phyloP scores from a whole-genome alignment of 1,139 yeast genomes.

The Geotrichum bryndzae region DNA sequence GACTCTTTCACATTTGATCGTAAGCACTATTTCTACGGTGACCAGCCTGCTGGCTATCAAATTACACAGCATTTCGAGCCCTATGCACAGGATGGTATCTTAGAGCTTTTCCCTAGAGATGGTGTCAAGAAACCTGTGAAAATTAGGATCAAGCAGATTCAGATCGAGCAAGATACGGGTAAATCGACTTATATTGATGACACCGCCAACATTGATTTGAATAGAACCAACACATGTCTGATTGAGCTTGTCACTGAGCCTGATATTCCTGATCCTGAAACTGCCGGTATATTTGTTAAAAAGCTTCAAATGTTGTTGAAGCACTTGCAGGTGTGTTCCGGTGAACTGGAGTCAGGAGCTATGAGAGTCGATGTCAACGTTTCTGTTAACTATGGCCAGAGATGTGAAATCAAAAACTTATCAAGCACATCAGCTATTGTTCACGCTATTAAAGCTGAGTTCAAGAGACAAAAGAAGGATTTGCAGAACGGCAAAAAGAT shows the following conservation, averaged over 20 bases:
- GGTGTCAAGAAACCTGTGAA: constrained; percentile 36
- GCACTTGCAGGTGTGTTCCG: constrained; percentile 69
- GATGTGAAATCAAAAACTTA: constrained; percentile 86
- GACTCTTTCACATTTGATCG: constrained; percentile 68
- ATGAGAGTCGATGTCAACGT: constrained; percentile 92
- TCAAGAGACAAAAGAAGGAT: constrained; percentile 53
- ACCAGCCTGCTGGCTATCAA: constrained; percentile 94
- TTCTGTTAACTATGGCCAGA: constrained; percentile 52
- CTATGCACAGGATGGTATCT: constrained; percentile 59
- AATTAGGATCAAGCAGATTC: constrained; percentile 61
- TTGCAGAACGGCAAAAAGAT: constrained; percentile 38
- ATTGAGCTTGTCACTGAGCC: constrained; percentile 91
- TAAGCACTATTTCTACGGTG: constrained; percentile 93
- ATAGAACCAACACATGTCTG: constrained; percentile 79
- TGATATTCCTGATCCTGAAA: constrained; percentile 61
- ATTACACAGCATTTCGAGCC: constrained; percentile 88
- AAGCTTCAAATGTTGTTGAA: constrained; percentile 71
- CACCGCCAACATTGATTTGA: constrained; percentile 55
- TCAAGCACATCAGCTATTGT: constrained; percentile 78
- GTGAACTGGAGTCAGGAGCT: constrained; percentile 90
- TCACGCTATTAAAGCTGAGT: constrained; percentile 73
- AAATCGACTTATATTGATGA: constrained; percentile 56
- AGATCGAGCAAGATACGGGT: constrained; percentile 93
- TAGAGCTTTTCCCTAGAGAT: constrained; percentile 51
- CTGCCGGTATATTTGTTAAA: constrained; percentile 72